Percentiles rank a stretch among this genome's conserved stretches.
These are phyloP conservation scores for Tricholoma saponaceum DNA, from an alignment of 768 basidiomycete genomes.

Conservation along the genomic window DNA sequence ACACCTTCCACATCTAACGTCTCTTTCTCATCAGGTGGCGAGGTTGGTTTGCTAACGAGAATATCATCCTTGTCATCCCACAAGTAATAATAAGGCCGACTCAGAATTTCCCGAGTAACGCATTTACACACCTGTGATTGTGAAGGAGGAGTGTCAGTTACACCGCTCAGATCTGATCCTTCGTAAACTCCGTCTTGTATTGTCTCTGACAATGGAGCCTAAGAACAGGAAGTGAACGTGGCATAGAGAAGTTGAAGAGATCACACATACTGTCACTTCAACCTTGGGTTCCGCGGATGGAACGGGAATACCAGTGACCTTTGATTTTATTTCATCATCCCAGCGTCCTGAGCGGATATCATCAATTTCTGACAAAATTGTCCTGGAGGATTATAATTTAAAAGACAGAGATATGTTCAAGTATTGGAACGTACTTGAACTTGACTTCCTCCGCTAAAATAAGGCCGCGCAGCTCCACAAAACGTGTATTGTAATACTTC, in stretches of 20 bases:
- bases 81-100: not conserved
- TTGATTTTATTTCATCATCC: constrained; percentile 48
- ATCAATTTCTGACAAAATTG: constrained; percentile 69
- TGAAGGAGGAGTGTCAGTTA: constrained; percentile 28
- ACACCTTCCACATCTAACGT: not conserved
- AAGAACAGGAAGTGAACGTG: not conserved
- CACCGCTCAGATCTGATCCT: constrained; percentile 32
- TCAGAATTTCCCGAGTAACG: not conserved
- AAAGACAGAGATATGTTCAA: not conserved
- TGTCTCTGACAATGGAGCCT: constrained; percentile 7
- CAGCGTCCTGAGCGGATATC: constrained; percentile 66
- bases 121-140: constrained; percentile 17
- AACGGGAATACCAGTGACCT: constrained; percentile 17
- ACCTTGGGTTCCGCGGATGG: constrained; percentile 2
- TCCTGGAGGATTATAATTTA: constrained; percentile 32
- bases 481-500: constrained; percentile 64
- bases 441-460: constrained; percentile 70
- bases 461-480: constrained; percentile 66
- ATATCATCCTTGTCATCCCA: not conserved
- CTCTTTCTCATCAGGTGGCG: not conserved
- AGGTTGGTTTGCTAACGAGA: not conserved
- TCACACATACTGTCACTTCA: constrained; percentile 3
- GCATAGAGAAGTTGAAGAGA: not conserved
- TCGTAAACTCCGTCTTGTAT: constrained; percentile 22
- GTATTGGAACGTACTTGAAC: constrained; percentile 59